Evolutionary conservation across 2,329 filamentous ascomycete genomes (phyloP), one percentile per base, ranked within the genome.

Genomic region (Sarocladium oryzae): DNA sequence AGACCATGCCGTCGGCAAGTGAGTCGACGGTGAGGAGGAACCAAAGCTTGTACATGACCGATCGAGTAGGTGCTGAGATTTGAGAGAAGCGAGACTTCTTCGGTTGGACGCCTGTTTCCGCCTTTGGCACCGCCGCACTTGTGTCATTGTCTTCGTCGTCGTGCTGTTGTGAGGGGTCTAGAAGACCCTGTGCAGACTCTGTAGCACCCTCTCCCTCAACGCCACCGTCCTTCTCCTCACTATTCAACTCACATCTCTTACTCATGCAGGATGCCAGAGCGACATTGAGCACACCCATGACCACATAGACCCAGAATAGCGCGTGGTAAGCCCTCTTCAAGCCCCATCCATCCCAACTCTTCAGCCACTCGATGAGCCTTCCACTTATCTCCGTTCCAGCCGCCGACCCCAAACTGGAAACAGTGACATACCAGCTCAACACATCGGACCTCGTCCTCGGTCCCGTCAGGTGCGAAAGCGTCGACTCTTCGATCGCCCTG

Each of bases 1-100:
- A 72, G n/a, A 77, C 74, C 79, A 86, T 85, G 21, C 82, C 82
- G 57, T 85, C 82, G 13, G 82, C 80, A 9, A 85, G 69, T 2
- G 80, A 82, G 64, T 86, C 84, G 21, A 86, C 69, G 20, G 77
- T 74, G 9, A 87, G 71, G 7, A 86, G 72, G 53, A 84, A 76
- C 80, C 82, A 86, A 3, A 86, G 68, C 49, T 79, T 79, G 63
- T 78, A 79, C 75, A 86, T 83, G 58, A 81, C 72, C 2, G 69
- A 71, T 11, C 76, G 72, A 0, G 82, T 84, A 13, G 75, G 66
- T 1, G 66, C 62, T 0, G 82, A 85, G 49, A 86, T 84, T 54
- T 79, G 70, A 1, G 75, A 66, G 35, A 81, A 69, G 49, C 63
- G 71, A 56, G 63, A 66, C 9, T 57, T 59, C 57, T 63, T 67